A percentile compares a stretch with the other conserved stretches of the same genome.
These are phyloP conservation scores for Fonsecaea pugnacius DNA, from an alignment of 2,329 filamentous ascomycete genomes.

Conservation along the genomic window DNA sequence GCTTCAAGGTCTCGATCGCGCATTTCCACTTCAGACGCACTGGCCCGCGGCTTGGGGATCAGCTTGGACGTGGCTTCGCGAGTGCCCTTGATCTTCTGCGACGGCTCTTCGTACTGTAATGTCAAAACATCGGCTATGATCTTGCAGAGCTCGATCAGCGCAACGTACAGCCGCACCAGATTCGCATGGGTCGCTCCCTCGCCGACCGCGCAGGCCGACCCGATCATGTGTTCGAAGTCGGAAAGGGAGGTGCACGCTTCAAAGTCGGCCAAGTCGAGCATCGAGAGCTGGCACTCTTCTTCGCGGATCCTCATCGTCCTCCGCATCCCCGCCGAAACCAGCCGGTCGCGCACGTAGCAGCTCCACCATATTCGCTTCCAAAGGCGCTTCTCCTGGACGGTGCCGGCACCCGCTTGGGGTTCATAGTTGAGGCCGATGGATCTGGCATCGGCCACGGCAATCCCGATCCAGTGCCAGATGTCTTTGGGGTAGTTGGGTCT, in stretches of 20 bases:
- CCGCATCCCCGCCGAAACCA: slow-evolving; percentile 90
- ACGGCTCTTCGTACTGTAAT: slow-evolving; percentile 14
- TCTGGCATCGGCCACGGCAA: slow-evolving; percentile 86
- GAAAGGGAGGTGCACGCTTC: background rate
- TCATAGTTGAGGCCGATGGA: slow-evolving; percentile 90
- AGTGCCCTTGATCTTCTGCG: slow-evolving; percentile 7
- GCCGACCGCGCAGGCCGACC: background rate
- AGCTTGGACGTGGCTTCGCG: slow-evolving; percentile 6
- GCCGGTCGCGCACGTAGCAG: slow-evolving; percentile 88
- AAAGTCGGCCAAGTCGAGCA: slow-evolving; percentile 7
- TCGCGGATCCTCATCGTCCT: slow-evolving; percentile 89
- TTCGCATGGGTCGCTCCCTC: background rate
- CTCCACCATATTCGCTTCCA: slow-evolving; percentile 99
- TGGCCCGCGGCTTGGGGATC: slow-evolving; percentile 1
- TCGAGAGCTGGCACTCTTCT: slow-evolving; percentile 51
- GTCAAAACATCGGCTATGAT: slow-evolving; percentile 6
- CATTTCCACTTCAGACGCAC: background rate
- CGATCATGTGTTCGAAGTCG: slow-evolving; percentile 10
- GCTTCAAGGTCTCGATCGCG: slow-evolving; percentile 8
- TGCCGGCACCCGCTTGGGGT: slow-evolving; percentile 60
- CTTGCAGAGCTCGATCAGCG: slow-evolving; percentile 45
- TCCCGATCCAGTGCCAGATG: slow-evolving; percentile 99
- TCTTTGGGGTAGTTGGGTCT: slow-evolving; percentile 96
- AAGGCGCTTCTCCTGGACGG: slow-evolving; percentile 68
- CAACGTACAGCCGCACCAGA: slow-evolving; percentile 60